Percentiles rank a stretch among this genome's conserved stretches.
These are phyloP conservation scores for Saccharomycopsis crataegensis DNA, from an alignment of 1,139 yeast genomes.

Conservation along the genomic window DNA sequence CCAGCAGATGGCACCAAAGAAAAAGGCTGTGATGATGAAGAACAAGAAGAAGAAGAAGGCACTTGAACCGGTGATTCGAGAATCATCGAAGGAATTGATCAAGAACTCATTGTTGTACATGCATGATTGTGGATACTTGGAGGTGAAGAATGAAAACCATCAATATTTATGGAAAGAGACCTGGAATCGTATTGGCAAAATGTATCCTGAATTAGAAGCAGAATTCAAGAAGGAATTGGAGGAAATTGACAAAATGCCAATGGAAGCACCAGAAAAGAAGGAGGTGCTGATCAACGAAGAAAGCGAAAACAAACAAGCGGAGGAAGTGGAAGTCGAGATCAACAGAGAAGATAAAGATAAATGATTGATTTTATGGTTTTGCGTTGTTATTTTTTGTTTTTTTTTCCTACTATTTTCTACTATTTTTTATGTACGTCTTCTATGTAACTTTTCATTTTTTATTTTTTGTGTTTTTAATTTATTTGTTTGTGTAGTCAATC, in stretches of 20 bases:
- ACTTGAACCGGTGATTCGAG: constrained; percentile 6
- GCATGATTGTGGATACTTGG: constrained; percentile 13
- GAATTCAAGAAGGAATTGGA: constrained; percentile 24
- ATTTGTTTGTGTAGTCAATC: too few species aligned
- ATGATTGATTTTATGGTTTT: background rate
- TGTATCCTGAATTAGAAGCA: constrained; percentile 39
- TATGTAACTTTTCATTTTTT: background rate
- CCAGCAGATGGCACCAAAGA: background rate
- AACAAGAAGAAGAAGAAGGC: constrained; percentile 6
- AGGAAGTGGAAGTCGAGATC: background rate
- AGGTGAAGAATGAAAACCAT: constrained; percentile 5
- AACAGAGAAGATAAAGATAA: background rate
- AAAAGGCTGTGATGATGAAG: background rate
- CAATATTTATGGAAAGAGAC: constrained; percentile 23
- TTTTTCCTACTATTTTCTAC: too few species aligned
- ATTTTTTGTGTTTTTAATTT: background rate
- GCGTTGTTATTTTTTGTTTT: too few species aligned
- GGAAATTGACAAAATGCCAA: constrained; percentile 12
- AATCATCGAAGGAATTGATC: constrained; percentile 15
- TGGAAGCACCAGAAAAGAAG: constrained; percentile 5
- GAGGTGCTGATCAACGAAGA: constrained; percentile 10
- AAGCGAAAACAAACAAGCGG: background rate
- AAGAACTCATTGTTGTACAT: constrained; percentile 18
- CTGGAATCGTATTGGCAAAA: constrained; percentile 38
- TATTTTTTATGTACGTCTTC: background rate